A percentile compares a stretch with the other conserved stretches of the same genome.
phyloP scores from a whole-genome alignment of 2,329 filamentous ascomycete genomes.

The Phyllosticta citrichinensis region DNA sequence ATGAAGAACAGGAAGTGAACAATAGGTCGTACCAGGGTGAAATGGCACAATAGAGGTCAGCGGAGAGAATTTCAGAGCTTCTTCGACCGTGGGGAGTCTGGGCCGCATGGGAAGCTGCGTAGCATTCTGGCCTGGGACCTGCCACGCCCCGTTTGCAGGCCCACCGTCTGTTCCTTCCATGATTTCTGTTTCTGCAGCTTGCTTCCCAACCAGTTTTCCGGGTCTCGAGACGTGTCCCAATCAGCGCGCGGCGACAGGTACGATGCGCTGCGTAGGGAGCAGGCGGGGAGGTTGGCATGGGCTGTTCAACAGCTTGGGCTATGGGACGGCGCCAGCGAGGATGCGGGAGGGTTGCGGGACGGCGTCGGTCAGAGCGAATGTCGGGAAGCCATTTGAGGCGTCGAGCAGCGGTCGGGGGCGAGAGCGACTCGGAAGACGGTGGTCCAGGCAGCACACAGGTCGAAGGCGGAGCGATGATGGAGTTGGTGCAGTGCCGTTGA shows the following conservation, averaged over 20 bases:
- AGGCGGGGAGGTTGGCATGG: neutral
- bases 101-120: conserved; percentile 20
- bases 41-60: conserved; percentile 73
- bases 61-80: conserved; percentile 73
- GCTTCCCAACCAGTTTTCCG: neutral
- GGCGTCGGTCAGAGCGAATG: neutral
- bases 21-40: conserved; percentile 51
- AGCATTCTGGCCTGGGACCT: conserved; percentile 19
- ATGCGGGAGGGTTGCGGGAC: neutral
- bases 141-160: conserved; percentile 20
- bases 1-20: conserved; percentile 9
- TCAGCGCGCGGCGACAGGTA: neutral
- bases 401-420: neutral
- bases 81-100: conserved; percentile 48
- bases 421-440: neutral
- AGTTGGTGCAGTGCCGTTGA: neutral
- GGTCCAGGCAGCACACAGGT: neutral
- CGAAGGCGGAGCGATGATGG: neutral
- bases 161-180: neutral
- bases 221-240: neutral
- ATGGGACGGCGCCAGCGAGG: neutral
- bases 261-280: neutral
- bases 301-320: neutral
- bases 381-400: neutral
- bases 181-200: neutral